Base-by-base conservation (phyloP, 2,329 filamentous ascomycete species). In the Diatrype stigma region DNA sequence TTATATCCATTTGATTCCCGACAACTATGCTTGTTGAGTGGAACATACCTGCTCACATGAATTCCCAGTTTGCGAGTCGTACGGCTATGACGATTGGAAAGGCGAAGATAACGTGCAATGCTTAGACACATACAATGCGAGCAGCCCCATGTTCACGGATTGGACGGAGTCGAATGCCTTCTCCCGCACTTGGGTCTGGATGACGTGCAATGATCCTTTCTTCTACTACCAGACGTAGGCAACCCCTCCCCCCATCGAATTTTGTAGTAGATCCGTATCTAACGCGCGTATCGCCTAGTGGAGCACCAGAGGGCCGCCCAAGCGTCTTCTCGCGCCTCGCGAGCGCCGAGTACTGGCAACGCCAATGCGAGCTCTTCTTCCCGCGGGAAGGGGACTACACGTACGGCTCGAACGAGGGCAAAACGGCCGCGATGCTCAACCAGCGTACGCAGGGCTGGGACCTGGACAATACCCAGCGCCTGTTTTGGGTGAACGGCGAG, bases 141-240 rank as follows among this genome's bases (percentile, higher is more conserved):
- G 67, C 19, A 79, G 69, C 53, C 69, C 74, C 0, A 55, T 78
- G 2, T 85, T 71, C 65, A 78, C 74, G 3, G 78, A 85, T 61
- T 65, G 61, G 17, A 68, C 66, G 2, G 67, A 78, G 5, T 56
- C 55, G 46, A 84, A 84, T 60, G 49, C 59, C 0, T 58, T 69
- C 17, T 71, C 79, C 56, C 67, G 79, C 0, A 78, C 82, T 54
- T 86, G 80, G 81, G 63, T 71, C 7, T 86, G 82, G 81, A 74
- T 84, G 65, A 70, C 75, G 2, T 85, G 83, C 71, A 85, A 85
- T 60, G 79, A 85, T 62, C 81, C 82, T n/a, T 76, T 81, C 51
- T 76, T 69, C 50, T 81, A 75, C 64, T 84, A 76, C 73, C 78
- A 82, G 62, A 74, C 75, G 69, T 75, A 63, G 59, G 73, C 16